These are phyloP conservation scores for Trypethelium eluteriae DNA, from an alignment of 495 filamentous ascomycete genomes.

Conservation along the genomic window DNA sequence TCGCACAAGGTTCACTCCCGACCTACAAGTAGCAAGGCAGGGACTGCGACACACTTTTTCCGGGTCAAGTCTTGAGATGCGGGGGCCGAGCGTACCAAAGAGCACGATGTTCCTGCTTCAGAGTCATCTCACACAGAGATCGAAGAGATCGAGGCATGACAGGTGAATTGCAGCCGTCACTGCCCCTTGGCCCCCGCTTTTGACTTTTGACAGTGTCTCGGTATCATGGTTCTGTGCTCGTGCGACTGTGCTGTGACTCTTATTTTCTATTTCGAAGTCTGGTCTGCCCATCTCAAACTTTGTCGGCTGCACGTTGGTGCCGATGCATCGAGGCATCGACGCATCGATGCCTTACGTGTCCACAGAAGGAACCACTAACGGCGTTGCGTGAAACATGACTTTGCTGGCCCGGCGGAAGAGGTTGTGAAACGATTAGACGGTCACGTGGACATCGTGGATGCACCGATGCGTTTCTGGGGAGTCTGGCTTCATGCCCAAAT, in stretches of 20 bases:
- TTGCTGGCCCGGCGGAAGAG: constrained; percentile 6
- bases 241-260: background rate
- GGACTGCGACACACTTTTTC: too few relatives aligned
- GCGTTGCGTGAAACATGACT: constrained; percentile 6
- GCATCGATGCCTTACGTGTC: constrained; percentile 9
- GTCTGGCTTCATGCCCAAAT: background rate
- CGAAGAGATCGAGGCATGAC: background rate
- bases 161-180: background rate
- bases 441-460: background rate
- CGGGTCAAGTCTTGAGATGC: background rate
- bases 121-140: background rate
- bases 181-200: background rate
- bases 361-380: background rate
- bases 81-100: background rate
- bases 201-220: background rate
- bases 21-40: too few relatives aligned
- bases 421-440: background rate
- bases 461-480: background rate
- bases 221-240: background rate
- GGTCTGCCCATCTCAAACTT: background rate
- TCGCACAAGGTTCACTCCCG: background rate
- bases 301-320: background rate
- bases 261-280: background rate
- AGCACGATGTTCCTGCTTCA: background rate
- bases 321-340: background rate